phyloP scores from a whole-genome alignment of 495 filamentous ascomycete species.

The Aspergillus affinis region DNA sequence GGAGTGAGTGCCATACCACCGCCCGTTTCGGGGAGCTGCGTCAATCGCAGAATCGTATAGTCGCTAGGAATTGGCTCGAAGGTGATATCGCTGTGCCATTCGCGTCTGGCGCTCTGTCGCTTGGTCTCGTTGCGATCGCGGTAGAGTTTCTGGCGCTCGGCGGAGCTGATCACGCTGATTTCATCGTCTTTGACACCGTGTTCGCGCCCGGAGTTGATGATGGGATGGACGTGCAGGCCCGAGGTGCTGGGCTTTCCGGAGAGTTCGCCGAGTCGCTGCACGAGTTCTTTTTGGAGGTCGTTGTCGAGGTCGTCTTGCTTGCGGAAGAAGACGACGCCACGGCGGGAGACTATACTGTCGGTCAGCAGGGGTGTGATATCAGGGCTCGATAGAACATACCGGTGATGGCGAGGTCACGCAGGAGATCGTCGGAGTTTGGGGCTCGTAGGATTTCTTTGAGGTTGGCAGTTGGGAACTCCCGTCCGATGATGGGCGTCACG shows the following conservation, averaged over 20 bases:
- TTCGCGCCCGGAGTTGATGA: constrained; percentile 62
- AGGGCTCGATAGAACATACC: constrained; percentile 36
- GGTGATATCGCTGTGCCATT: constrained; percentile 71
- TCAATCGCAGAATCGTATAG: constrained; percentile 64
- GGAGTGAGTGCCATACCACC: too few species aligned
- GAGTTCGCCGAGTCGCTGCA: constrained; percentile 60
- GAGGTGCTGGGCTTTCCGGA: constrained; percentile 67
- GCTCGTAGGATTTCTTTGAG: constrained; percentile 60
- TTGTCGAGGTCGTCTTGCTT: constrained; percentile 65
- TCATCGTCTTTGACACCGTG: constrained; percentile 62
- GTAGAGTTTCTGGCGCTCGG: constrained; percentile 58
- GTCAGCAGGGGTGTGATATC: neutral
- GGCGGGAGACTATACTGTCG: constrained; percentile 63
- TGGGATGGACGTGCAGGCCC: constrained; percentile 70
- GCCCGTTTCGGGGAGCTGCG: constrained; percentile 64
- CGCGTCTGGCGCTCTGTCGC: constrained; percentile 26
- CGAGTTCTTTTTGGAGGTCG: constrained; percentile 67
- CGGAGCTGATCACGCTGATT: constrained; percentile 70
- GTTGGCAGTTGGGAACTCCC: constrained; percentile 59
- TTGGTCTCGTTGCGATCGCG: constrained; percentile 23
- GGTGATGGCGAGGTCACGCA: constrained; percentile 66
- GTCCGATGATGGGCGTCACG: constrained; percentile 66
- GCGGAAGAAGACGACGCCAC: constrained; percentile 82
- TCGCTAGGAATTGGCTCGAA: constrained; percentile 71
- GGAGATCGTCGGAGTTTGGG: constrained; percentile 63